These are phyloP conservation scores for Aspergillus felis DNA, from an alignment of 2,329 filamentous ascomycete genomes.

Conservation along the genomic window DNA sequence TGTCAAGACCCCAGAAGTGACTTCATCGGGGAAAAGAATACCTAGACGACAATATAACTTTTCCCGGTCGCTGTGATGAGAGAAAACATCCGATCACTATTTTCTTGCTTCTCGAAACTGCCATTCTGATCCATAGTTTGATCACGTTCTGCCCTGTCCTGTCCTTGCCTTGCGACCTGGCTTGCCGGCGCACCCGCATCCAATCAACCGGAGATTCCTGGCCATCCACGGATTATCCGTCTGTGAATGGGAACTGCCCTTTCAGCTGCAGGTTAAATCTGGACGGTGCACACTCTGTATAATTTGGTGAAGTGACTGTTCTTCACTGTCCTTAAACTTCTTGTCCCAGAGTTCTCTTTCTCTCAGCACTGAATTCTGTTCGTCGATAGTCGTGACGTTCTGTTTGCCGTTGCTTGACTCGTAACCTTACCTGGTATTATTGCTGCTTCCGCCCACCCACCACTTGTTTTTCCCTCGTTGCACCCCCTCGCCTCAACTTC, in stretches of 20 bases:
- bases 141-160: not conserved
- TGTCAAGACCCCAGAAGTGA: slow-evolving; percentile 2
- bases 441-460: slow-evolving; percentile 1
- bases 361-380: not conserved
- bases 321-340: not conserved
- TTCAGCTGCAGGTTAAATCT: not conserved
- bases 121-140: not conserved
- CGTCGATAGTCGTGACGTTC: slow-evolving; percentile 4
- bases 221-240: not conserved
- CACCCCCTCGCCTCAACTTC: not conserved
- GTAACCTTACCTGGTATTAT: slow-evolving; percentile 8
- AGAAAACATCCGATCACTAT: not conserved
- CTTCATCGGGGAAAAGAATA: slow-evolving; percentile 6
- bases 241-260: not conserved
- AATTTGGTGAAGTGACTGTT: not conserved
- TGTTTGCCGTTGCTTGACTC: slow-evolving; percentile 13
- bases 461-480: not conserved
- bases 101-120: not conserved
- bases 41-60: not conserved
- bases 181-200: slow-evolving; percentile 8
- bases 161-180: not conserved
- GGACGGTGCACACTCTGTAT: not conserved
- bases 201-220: slow-evolving; percentile 3
- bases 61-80: not conserved
- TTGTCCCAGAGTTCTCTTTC: not conserved